Percentiles rank a stretch among this genome's conserved stretches.
Evolutionary conservation across 75 land plant species (phyloP).

Genomic region (Pinus taeda): DNA sequence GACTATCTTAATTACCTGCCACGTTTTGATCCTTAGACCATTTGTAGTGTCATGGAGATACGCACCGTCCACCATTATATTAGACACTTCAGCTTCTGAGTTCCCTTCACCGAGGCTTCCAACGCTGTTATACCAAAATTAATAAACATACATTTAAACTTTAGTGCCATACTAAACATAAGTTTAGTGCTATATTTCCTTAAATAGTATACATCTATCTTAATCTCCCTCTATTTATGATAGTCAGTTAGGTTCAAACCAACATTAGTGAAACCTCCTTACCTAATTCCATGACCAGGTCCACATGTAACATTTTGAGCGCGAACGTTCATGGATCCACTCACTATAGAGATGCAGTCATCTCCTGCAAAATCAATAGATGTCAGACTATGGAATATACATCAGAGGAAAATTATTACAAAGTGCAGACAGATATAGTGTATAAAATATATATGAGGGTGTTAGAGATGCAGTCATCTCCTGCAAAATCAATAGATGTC

Average conservation of each 20-base stretch:
- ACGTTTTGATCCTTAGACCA: conserved; percentile 6
- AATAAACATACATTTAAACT: no score
- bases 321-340: conserved; percentile 24
- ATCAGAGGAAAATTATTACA: not conserved
- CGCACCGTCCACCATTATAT: conserved; percentile 26
- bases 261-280: not conserved
- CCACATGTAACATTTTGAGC: conserved; percentile 53
- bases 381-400: not conserved
- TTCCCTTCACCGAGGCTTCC: conserved; percentile 34
- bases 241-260: no score
- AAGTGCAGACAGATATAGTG: no score
- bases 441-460: no score
- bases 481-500: conserved; percentile 15
- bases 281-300: conserved; percentile 74
- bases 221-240: no score
- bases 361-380: conserved; percentile 33
- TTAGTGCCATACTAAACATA: no score
- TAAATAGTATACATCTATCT: no score
- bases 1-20: no score
- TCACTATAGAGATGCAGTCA: conserved; percentile 66
- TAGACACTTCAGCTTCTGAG: conserved; percentile 25
- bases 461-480: conserved; percentile 62
- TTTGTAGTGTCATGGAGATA: conserved; percentile 25
- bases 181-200: no score
- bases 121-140: conserved; percentile 12